Base-by-base conservation (phyloP, 352 stramenopile species). In the Phytophthora kernoviae region DNA sequence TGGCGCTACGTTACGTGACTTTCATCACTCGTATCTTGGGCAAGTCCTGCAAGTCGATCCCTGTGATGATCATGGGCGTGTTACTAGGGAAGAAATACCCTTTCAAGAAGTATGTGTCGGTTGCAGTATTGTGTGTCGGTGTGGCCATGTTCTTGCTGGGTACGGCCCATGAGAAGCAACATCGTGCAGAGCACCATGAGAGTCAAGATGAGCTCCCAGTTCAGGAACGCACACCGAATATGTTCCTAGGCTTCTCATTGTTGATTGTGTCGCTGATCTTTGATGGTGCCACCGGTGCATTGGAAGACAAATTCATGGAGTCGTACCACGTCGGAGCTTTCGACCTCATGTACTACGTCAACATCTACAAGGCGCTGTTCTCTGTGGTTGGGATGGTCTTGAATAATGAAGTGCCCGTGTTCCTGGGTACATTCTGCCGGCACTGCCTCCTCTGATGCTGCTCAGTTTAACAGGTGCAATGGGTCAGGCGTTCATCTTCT, bases 41-140 rank as follows among this genome's bases (percentile, higher is more conserved):
- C 74, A 95, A 95, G 72, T 93, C 84, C 53, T 95, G 86, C 81
- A 93, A 93, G 69, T 91, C 81, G 2, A 93, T 95, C 44, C 86
- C 86, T 0, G 80, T 95, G 24, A 93, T 95, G 84, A n/a, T 93
- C 30, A 68, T 94, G 43, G 84, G 86, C 6, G 59, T 90, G 20
- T 67, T 87, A 15, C 58, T 94, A 3, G 86, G 86, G 22, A 93
- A 92, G 69, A 84, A 73, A 51, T 95, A 93, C 63, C 71, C 72
- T 0, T 56, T 91, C 21, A 87, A 92, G 61, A 95, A 95, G 61
- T 93, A 93, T 55, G 46, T 92, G 37, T 94, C 84, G 3, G 84
- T 95, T 15, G 17, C 88, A 20, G 70, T 93, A 40, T 62, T 95
- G 6, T 93, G 68, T 1, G 55, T 86, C 22, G 86, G 86, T 46